Evolutionary conservation across 1,284 basidiomycete species (phyloP).

Genomic region (Malassezia slooffiae): DNA sequence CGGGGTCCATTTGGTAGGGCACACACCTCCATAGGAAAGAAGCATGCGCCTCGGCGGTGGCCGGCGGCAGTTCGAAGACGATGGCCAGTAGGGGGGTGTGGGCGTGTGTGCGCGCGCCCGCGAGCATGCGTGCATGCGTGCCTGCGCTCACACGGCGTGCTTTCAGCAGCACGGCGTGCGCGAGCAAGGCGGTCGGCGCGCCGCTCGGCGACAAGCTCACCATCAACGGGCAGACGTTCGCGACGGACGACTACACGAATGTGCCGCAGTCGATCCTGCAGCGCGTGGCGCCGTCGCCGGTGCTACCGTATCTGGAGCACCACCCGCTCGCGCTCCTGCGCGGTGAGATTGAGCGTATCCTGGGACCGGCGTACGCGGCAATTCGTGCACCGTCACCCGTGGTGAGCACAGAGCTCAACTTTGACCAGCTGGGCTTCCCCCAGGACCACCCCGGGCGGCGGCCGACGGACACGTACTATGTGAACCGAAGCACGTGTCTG

Average conservation of each 20-base stretch:
- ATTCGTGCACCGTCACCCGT: slow-evolving; percentile 65
- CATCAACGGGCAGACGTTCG: slow-evolving; percentile 20
- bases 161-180: not conserved
- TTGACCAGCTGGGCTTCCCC: slow-evolving; percentile 91
- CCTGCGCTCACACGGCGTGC: no score
- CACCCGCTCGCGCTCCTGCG: slow-evolving; percentile 84
- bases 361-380: slow-evolving; percentile 48
- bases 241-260: slow-evolving; percentile 70
- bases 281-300: slow-evolving; percentile 56
- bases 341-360: slow-evolving; percentile 71
- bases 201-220: no score
- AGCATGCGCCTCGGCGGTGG: no score
- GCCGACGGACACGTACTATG: slow-evolving; percentile 86
- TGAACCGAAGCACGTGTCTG: slow-evolving; percentile 79
- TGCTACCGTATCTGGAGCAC: slow-evolving; percentile 60
- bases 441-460: slow-evolving; percentile 83
- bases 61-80: no score
- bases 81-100: no score
- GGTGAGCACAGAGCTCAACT: slow-evolving; percentile 83
- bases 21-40: no score
- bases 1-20: no score
- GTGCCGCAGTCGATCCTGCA: slow-evolving; percentile 71
- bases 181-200: no score
- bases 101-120: not conserved
- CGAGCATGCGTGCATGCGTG: no score